Conservation (phyloP, 768 basidiomycete species). For the Tricholoma furcatifolium region DNA sequence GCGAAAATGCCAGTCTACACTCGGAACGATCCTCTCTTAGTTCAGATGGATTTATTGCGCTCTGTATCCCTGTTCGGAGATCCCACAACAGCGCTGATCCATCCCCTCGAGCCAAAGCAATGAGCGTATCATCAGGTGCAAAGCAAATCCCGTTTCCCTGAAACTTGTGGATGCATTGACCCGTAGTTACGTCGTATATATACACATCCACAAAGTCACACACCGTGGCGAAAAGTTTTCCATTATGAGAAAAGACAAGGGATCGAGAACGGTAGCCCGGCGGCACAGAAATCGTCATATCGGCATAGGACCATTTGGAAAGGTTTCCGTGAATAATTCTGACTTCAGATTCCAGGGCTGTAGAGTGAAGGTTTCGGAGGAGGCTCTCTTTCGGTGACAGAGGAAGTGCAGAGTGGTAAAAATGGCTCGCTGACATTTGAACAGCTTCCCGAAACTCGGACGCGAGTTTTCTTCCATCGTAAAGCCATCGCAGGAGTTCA, state of each 20-base stretch:
- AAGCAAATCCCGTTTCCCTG: background rate
- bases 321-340: background rate
- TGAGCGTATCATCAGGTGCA: too few relatives aligned
- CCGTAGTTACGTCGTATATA: background rate
- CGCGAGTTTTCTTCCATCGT: background rate
- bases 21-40: too few relatives aligned
- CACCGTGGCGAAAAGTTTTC: background rate
- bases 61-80: background rate
- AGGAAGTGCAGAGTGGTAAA: background rate
- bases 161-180: background rate
- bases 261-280: background rate
- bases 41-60: background rate
- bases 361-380: background rate
- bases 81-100: background rate
- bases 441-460: background rate
- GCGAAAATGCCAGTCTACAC: background rate
- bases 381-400: background rate
- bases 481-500: background rate
- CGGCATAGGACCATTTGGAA: background rate
- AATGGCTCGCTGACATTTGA: background rate
- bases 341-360: background rate
- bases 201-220: background rate
- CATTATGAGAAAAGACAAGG: background rate
- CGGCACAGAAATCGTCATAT: background rate
- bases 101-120: background rate